Evolutionary conservation across 495 filamentous ascomycete genomes (phyloP), one percentile per base, ranked within the genome.

Genomic region (Aspergillus affinis): DNA sequence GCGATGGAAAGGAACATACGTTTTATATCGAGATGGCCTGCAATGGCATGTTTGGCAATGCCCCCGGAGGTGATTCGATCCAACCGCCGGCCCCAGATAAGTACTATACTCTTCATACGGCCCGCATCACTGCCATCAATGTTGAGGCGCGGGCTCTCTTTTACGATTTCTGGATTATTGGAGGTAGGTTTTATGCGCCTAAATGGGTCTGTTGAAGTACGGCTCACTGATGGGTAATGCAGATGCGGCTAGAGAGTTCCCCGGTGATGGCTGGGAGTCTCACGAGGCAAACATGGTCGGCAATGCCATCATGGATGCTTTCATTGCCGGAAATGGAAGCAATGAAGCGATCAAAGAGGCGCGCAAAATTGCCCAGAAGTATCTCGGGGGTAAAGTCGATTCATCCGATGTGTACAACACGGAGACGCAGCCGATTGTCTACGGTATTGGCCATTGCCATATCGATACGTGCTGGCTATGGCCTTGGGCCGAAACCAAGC

Each of bases 11-110:
- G 70, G 83, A 89, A 61, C 94, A 98, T 69, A 83, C 78, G 9
- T 89, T 98, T 61, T 98, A 96, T 72, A 86, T 98, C 61, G 94
- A 98, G 76, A 96, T 98, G 90, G 94, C 94, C 15, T 98, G 94
- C 73, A 98, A 98, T 74, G 86, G 86, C 65, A 98, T 98, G 93
- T 97, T 98, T 75, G 94, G 94, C 54, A 97, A 96, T 74, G 88
- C 91, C 0, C 79, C 86, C 2, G 89, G 88, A 20, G 92, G 90
- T 13, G 93, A 96, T 69, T 84, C 78, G 6, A 97, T 96, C 57
- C 91, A 96, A 68, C 93, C 94, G 8, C 94, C 94, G 1, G 80
- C 87, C 51, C 90, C 91, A 18, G 84, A 97, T 74, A 88, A 81
- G 65, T 89, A 86, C 65, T 98, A 87, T 70, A 81, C 83, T 49